Base-by-base conservation (phyloP, 345 rosid species). In the Eucalyptus victrix region DNA sequence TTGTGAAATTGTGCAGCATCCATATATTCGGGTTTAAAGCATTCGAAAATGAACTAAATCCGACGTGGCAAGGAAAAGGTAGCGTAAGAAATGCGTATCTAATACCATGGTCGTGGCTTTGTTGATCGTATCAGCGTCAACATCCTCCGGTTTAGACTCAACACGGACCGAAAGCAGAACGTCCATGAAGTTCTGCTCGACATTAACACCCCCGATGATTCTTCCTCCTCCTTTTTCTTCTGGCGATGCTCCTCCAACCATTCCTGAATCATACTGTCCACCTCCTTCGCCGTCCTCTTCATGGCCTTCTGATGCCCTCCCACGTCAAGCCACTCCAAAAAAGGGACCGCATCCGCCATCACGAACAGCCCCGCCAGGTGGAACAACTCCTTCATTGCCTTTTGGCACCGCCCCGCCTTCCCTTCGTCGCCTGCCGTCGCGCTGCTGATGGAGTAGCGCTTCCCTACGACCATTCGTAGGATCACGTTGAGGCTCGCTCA, bases 41-140 rank as follows among this genome's bases (percentile, higher is more conserved):
- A 4, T 32, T 72, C 13, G 12, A 72, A 34, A 72, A 34, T 34
- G 23, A 37, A 72, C 14, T 72, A 17, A 72, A 72, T 72, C 26
- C 13, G 23, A 72, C 11, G 26, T 3, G 45, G 81, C 45, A 72
- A 72, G 45, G 81, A 72, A 34, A 37, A 72, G 37, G 42, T 37
- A 19, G 45, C 32, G 45, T 34, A 16, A 24, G 19, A 19, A 28
- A 34, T 19, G 81, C 8, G 21, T 65, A n/a, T n/a, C 76, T 8
- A n/a, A 6, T 92, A 94, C 94, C 94, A 92, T 81, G 80, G 88
- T 89, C 1, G 87, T 92, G 23, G 93, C 92, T 53, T 91, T 92
- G 86, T n/a, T 91, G 85, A 89, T 34, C 13, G 92, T 81, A 86
- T 90, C 92, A 18, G 88, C 80, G 80, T 91, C 93, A 34, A 15